A percentile compares a stretch with the other conserved stretches of the same genome.
Evolutionary conservation across 2,329 filamentous ascomycete species (phyloP).

Genomic region (Trichoderma citrinoviride): DNA sequence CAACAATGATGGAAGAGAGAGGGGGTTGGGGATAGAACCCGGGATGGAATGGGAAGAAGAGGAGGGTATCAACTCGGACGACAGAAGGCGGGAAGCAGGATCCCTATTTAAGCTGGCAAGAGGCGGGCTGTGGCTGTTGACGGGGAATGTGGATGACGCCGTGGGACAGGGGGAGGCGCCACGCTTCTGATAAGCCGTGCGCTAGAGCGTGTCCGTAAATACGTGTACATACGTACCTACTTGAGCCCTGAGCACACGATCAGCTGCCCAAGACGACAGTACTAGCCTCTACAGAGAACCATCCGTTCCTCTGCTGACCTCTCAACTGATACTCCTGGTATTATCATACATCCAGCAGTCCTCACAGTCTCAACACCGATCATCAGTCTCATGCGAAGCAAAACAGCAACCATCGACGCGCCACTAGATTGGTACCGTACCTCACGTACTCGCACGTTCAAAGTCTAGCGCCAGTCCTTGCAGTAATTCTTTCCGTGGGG

Average conservation of each 20-base stretch:
- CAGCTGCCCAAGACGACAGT: no score
- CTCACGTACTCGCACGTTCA: background rate
- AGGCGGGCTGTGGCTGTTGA: slow-evolving; percentile 5
- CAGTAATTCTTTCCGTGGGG: background rate
- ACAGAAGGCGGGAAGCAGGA: slow-evolving; percentile 1
- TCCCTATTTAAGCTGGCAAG: slow-evolving; percentile 13
- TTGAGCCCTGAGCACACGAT: background rate
- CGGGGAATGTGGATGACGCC: slow-evolving; percentile 20
- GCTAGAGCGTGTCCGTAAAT: no score
- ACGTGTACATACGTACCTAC: background rate
- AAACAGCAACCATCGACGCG: background rate
- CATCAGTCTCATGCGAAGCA: no score
- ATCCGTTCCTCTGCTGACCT: no score
- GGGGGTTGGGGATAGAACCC: background rate
- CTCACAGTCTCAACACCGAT: no score
- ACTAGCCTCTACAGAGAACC: no score
- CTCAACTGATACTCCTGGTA: no score
- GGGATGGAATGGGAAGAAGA: background rate
- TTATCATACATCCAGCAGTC: no score
- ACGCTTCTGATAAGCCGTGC: background rate
- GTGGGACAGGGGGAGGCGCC: background rate
- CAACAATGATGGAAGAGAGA: background rate
- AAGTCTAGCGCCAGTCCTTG: slow-evolving; percentile 4
- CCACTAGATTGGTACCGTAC: background rate
- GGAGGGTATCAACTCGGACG: background rate